phyloP scores from a whole-genome alignment of 257 asterid genomes.

The Salvia hispanica region DNA sequence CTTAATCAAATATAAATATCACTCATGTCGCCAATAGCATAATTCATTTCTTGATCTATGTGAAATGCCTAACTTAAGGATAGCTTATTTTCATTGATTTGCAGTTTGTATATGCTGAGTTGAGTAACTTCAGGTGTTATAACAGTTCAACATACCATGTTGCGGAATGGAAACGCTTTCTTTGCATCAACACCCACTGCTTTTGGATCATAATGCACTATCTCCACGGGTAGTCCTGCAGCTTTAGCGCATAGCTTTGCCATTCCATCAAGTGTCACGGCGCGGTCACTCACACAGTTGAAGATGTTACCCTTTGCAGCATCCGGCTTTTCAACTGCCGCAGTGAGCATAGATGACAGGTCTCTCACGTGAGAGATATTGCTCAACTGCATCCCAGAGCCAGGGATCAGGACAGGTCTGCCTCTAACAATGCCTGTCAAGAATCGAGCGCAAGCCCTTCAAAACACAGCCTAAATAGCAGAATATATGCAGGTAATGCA shows the following conservation, averaged over 20 bases:
- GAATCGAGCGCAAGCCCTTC: constrained; percentile 4
- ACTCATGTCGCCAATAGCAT: constrained; percentile 5
- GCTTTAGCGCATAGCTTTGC: constrained; percentile 87
- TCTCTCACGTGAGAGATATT: constrained; percentile 89
- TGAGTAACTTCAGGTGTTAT: not conserved
- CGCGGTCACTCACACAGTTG: constrained; percentile 91
- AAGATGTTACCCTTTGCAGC: constrained; percentile 72
- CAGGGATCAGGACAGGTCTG: constrained; percentile 79
- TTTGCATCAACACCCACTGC: constrained; percentile 79
- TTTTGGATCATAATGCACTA: constrained; percentile 87
- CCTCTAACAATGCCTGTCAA: constrained; percentile 80
- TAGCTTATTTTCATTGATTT: not conserved
- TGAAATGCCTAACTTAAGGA: not conserved
- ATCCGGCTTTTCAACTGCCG: constrained; percentile 74
- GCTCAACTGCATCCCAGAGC: constrained; percentile 91
- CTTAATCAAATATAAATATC: not conserved
- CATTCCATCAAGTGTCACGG: constrained; percentile 90
- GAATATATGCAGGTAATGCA: constrained; percentile 26
- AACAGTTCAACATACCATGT: constrained; percentile 57
- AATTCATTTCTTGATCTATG: constrained; percentile 10
- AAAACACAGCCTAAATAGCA: constrained; percentile 11
- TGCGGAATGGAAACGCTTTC: constrained; percentile 97
- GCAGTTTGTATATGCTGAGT: not conserved
- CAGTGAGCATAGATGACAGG: constrained; percentile 76
- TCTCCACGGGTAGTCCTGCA: constrained; percentile 76